Evolutionary conservation across 2,329 filamentous ascomycete genomes (phyloP).

Genomic region (Botrytis porri): DNA sequence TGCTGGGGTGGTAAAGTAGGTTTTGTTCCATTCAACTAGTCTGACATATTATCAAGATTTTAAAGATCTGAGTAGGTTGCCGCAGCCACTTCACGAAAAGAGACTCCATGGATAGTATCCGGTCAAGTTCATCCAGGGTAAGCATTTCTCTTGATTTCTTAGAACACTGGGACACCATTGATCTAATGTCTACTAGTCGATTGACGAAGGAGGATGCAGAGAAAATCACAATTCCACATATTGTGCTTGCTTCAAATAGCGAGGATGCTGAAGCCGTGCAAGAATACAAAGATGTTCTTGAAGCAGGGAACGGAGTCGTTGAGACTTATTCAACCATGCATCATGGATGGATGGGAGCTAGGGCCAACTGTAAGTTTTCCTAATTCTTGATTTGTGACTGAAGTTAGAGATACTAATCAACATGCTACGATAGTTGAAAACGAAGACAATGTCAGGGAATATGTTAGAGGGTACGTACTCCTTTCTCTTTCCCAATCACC

Average conservation of each 20-base stretch:
- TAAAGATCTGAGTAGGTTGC: slow-evolving; percentile 22
- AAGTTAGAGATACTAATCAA: not conserved
- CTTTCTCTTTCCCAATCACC: too few relatives aligned
- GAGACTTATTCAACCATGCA: slow-evolving; percentile 29
- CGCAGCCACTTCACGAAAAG: slow-evolving; percentile 24
- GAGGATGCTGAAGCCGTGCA: slow-evolving; percentile 45
- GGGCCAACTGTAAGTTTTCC: slow-evolving; percentile 44
- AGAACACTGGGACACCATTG: not conserved
- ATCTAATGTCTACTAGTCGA: slow-evolving; percentile 18
- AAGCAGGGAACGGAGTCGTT: slow-evolving; percentile 41
- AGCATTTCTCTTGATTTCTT: not conserved
- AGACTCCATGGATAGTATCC: slow-evolving; percentile 28
- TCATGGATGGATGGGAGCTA: slow-evolving; percentile 46
- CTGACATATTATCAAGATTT: not conserved
- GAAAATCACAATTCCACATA: slow-evolving; percentile 46
- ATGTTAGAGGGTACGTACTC: not conserved
- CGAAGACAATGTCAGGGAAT: slow-evolving; percentile 43
- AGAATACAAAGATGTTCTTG: slow-evolving; percentile 44
- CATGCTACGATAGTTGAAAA: slow-evolving; percentile 28
- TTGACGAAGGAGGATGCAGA: slow-evolving; percentile 42
- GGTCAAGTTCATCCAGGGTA: slow-evolving; percentile 35
- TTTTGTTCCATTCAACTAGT: not conserved
- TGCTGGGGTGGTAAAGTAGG: slow-evolving; percentile 36
- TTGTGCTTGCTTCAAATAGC: slow-evolving; percentile 50
- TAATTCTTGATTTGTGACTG: not conserved